A percentile compares a stretch with the other conserved stretches of the same genome.
Conservation (phyloP, 495 filamentous ascomycete genomes). For the Rostrohypoxylon terebratum region DNA sequence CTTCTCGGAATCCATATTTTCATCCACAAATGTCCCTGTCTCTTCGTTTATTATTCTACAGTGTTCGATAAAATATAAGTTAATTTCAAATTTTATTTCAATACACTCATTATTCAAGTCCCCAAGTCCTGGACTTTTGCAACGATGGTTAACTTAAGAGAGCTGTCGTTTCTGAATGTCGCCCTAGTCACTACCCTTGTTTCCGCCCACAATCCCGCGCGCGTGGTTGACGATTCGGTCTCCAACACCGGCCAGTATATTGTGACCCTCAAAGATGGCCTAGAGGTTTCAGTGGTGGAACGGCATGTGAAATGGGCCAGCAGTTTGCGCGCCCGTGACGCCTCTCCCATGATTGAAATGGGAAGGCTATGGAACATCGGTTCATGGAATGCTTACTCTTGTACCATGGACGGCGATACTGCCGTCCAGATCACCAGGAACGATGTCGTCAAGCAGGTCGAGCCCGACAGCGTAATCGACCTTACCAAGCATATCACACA, state of each 20-base stretch:
- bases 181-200: background rate
- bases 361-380: slow-evolving; percentile 52
- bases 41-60: slow-evolving; percentile 3
- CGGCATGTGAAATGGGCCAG: slow-evolving; percentile 52
- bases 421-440: slow-evolving; percentile 54
- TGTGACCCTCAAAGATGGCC: slow-evolving; percentile 61
- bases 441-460: slow-evolving; percentile 50
- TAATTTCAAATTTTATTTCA: background rate
- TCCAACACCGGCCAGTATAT: slow-evolving; percentile 62
- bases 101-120: background rate
- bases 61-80: background rate
- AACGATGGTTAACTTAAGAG: slow-evolving; percentile 21
- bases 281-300: slow-evolving; percentile 52
- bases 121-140: background rate
- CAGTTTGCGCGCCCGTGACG: slow-evolving; percentile 46
- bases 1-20: slow-evolving; percentile 1
- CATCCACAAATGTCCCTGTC: background rate
- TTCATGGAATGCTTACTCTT: slow-evolving; percentile 57
- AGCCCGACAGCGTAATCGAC: slow-evolving; percentile 26
- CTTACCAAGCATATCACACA: slow-evolving; percentile 56
- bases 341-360: slow-evolving; percentile 50
- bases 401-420: slow-evolving; percentile 52
- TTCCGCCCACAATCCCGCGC: background rate
- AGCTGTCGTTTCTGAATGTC: slow-evolving; percentile 15
- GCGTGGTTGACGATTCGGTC: slow-evolving; percentile 20